Evolutionary conservation across 768 basidiomycete species (phyloP).

Genomic region (Kockovaella imperatae): DNA sequence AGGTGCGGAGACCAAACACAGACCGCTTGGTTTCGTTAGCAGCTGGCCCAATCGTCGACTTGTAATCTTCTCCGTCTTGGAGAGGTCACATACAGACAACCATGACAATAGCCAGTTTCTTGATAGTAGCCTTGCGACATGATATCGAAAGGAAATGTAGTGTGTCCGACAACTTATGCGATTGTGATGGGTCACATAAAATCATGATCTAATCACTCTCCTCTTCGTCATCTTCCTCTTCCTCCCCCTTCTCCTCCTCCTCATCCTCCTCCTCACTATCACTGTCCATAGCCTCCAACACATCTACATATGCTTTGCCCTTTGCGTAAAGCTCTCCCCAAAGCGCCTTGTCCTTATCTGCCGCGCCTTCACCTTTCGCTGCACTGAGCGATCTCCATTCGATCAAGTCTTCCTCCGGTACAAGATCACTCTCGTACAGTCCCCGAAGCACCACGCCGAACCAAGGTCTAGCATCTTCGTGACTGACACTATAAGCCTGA

Average conservation of each 20-base stretch:
- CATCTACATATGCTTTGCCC: conserved; percentile 35
- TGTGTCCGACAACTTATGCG: background rate
- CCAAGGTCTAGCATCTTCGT: conserved; percentile 52
- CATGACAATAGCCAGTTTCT: conserved; percentile 37
- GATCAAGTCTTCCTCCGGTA: conserved; percentile 84
- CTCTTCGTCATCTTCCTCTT: conserved; percentile 42
- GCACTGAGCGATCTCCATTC: conserved; percentile 59
- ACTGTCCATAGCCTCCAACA: conserved; percentile 36
- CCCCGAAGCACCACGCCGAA: conserved; percentile 81
- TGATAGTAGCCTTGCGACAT: conserved; percentile 44
- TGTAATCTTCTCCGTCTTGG: too few species aligned
- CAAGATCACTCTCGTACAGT: conserved; percentile 83
- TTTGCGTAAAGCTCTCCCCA: conserved; percentile 30
- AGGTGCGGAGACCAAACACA: conserved; percentile 7
- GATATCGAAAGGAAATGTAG: background rate
- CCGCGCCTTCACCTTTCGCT: conserved; percentile 55
- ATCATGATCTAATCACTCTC: conserved; percentile 5
- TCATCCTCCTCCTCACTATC: conserved; percentile 40
- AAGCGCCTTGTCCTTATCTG: conserved; percentile 53
- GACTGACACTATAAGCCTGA: conserved; percentile 47
- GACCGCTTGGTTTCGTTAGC: conserved; percentile 41
- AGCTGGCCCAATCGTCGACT: too few species aligned
- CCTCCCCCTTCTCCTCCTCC: conserved; percentile 42
- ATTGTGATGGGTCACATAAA: background rate
- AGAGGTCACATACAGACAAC: conserved; percentile 3